Evolutionary conservation across 2,329 filamentous ascomycete genomes (phyloP), one percentile per base, ranked within the genome.

Genomic region (Fusarium sp.): DNA sequence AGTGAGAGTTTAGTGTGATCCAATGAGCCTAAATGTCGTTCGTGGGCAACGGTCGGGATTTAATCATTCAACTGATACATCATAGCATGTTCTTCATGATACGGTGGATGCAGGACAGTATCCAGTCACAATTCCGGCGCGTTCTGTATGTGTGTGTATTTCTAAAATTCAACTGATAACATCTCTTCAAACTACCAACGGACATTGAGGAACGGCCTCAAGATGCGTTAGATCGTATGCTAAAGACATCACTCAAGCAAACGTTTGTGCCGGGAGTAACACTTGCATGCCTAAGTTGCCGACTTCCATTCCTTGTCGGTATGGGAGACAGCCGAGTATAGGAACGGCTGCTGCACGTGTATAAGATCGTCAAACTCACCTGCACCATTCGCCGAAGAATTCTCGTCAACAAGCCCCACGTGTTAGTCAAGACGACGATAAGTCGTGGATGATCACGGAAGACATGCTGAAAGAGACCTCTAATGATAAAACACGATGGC

Each of bases 381-480:
- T 47, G 48, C 14, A 20, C 30, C 20, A 35, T 28, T 54, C 41
- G 17, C 48, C 17, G 24, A 33, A 30, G 33, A 44, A 19, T 26
- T 26, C 20, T 39, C 26, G 19, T 39, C 3, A 40, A 19, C 9
- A 40, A 61, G 33, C 39, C 57, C 55, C 48, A 55, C 48, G 48
- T 62, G 43, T 43, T 41, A 35, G 48, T 46, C 43, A 48, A 53
- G 39, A 44, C 26, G 20, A 22, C 30, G 47, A 49, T 40, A 40
- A 47, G 48, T 22, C 47, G 52, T 63, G 44, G 49, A 30, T 50
- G 44, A 41, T 54, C 48, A 47, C 49, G 48, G 53, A 51, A 60
- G 35, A 35, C 30, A 37, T 64, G 51, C 63, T 32, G 43, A 53
- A 44, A 63, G 43, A 40, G 37, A 19, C 22, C 43, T 28, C 24